These are phyloP conservation scores for Calycina herbarum DNA, from an alignment of 2,329 filamentous ascomycete species.

Conservation along the genomic window DNA sequence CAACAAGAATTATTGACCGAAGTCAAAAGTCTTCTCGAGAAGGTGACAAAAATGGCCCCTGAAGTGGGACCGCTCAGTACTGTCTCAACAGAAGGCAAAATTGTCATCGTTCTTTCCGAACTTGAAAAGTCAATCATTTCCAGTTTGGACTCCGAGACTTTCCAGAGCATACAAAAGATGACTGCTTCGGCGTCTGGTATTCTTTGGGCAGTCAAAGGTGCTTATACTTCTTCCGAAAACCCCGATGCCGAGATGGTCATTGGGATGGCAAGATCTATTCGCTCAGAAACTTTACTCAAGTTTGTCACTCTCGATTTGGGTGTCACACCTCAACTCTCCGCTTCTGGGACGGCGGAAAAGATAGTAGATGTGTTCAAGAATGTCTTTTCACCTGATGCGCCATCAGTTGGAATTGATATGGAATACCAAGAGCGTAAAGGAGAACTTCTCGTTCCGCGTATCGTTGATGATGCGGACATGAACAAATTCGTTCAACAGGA, in stretches of 20 bases:
- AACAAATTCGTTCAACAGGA: constrained; percentile 45
- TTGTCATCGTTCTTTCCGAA: constrained; percentile 51
- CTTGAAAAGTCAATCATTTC: constrained; percentile 41
- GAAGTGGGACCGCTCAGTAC: constrained; percentile 36
- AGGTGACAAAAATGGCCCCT: constrained; percentile 39
- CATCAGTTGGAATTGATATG: constrained; percentile 20
- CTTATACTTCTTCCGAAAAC: constrained; percentile 38
- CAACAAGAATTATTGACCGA: constrained; percentile 39
- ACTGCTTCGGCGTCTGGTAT: constrained; percentile 42
- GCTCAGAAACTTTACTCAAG: constrained; percentile 30
- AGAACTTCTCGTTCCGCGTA: constrained; percentile 32
- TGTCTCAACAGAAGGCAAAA: constrained; percentile 32
- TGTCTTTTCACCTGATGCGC: constrained; percentile 16
- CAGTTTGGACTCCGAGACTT: constrained; percentile 42
- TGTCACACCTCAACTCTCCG: constrained; percentile 37
- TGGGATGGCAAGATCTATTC: constrained; percentile 34
- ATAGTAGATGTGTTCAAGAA: constrained; percentile 25
- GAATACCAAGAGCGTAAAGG: constrained; percentile 32
- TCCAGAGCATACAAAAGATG: constrained; percentile 44
- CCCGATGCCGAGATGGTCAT: constrained; percentile 31
- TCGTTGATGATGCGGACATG: constrained; percentile 32
- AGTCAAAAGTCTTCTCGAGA: constrained; percentile 39
- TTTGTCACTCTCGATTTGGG: constrained; percentile 32
- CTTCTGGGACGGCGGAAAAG: constrained; percentile 29
- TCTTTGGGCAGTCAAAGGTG: constrained; percentile 50